A percentile compares a stretch with the other conserved stretches of the same genome.
These are phyloP conservation scores for Trichothecium roseum DNA, from an alignment of 2,329 filamentous ascomycete genomes.

Conservation along the genomic window DNA sequence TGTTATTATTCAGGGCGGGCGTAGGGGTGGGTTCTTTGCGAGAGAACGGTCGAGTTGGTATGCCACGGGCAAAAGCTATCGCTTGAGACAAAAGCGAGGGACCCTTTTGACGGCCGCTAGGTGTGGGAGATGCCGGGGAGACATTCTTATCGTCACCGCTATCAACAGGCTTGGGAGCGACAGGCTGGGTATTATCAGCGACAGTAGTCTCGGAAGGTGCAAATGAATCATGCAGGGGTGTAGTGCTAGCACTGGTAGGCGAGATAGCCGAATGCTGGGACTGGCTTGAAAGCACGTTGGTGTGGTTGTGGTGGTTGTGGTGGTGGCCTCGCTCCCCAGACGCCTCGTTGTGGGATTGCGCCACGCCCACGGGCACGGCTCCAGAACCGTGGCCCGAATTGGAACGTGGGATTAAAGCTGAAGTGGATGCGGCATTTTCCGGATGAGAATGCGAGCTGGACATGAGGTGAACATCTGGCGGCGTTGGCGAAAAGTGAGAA, in stretches of 20 bases:
- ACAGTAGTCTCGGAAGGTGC: neutral
- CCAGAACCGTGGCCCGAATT: neutral
- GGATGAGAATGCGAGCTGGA: constrained; percentile 37
- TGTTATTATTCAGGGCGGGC: constrained; percentile 1
- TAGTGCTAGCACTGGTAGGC: constrained; percentile 4
- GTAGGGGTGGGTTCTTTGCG: neutral
- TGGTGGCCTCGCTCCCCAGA: neutral
- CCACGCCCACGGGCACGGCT: neutral
- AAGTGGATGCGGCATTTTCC: constrained; percentile 45
- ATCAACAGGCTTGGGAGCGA: constrained; percentile 9
- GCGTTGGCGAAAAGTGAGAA: constrained; percentile 6
- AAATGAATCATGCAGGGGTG: constrained; percentile 5
- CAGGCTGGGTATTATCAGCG: constrained; percentile 3
- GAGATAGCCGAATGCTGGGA: constrained; percentile 5
- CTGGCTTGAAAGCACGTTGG: constrained; percentile 1
- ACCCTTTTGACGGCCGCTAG: constrained; percentile 35
- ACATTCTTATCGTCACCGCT: constrained; percentile 30
- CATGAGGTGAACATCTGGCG: constrained; percentile 49
- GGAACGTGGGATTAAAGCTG: constrained; percentile 25
- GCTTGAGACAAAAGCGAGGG: constrained; percentile 48
- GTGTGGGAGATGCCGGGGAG: constrained; percentile 24
- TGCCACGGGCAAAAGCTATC: constrained; percentile 47
- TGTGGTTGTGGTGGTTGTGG: too few species aligned
- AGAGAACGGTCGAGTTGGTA: constrained; percentile 17
- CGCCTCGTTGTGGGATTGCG: neutral